These are phyloP conservation scores for Alternaria rosae DNA, from an alignment of 2,329 filamentous ascomycete species.

Conservation along the genomic window DNA sequence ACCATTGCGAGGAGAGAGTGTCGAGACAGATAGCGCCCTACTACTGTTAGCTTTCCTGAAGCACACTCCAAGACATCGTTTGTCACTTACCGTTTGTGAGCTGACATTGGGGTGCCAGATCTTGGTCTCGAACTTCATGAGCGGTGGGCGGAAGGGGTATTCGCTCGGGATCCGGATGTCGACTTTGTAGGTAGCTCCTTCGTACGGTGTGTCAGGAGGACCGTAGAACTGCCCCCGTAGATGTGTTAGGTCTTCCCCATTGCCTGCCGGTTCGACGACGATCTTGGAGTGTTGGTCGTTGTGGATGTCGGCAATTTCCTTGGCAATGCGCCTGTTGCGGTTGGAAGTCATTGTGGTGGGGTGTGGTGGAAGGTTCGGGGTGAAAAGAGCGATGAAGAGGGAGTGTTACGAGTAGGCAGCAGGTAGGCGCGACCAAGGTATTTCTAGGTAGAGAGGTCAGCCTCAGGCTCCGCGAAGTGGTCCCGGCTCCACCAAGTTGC, in stretches of 20 bases:
- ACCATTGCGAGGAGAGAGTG: slow-evolving; percentile 89
- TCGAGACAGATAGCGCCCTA: slow-evolving; percentile 97
- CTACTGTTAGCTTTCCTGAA: slow-evolving; percentile 28
- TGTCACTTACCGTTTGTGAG: slow-evolving; percentile 78
- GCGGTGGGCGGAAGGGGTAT: slow-evolving; percentile 92
- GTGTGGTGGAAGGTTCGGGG: neutral
- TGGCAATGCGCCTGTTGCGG: slow-evolving; percentile 68
- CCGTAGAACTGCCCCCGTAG: slow-evolving; percentile 84
- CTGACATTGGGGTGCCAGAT: slow-evolving; percentile 98
- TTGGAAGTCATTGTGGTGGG: slow-evolving; percentile 62
- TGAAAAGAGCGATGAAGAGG: slow-evolving; percentile 4
- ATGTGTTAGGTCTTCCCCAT: slow-evolving; percentile 76
- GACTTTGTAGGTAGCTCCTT: slow-evolving; percentile 80
- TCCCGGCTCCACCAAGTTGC: slow-evolving; percentile 4
- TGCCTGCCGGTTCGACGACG: slow-evolving; percentile 67
- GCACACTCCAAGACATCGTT: neutral
- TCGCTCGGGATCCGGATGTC: slow-evolving; percentile 87
- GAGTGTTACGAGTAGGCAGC: slow-evolving; percentile 9
- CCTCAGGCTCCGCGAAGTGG: slow-evolving; percentile 12
- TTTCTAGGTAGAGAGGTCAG: slow-evolving; percentile 15
- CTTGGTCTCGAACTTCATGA: slow-evolving; percentile 90
- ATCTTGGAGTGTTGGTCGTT: slow-evolving; percentile 81
- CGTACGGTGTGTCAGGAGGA: slow-evolving; percentile 92
- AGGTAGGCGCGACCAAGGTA: slow-evolving; percentile 8
- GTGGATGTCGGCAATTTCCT: slow-evolving; percentile 79